Conservation (phyloP, 495 filamentous ascomycete species). For the Acidiella bohemica region DNA sequence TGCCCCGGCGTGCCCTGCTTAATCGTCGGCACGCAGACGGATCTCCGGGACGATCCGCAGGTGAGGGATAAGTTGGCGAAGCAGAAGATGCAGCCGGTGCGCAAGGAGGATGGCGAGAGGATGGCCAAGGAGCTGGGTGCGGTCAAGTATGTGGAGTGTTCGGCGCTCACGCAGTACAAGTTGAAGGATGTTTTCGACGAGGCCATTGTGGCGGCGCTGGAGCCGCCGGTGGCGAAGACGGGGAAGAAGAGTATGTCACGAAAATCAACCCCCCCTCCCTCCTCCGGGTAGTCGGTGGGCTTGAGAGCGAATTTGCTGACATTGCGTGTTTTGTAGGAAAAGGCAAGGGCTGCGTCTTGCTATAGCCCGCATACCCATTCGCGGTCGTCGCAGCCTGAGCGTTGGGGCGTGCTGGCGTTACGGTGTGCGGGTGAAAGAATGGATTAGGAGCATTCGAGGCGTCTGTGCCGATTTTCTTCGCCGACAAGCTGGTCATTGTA, state of each 20-base stretch:
- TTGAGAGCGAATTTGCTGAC: neutral
- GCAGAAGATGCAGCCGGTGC: conserved; percentile 87
- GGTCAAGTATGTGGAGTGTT: conserved; percentile 98
- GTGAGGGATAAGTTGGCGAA: conserved; percentile 85
- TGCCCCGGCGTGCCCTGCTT: conserved; percentile 96
- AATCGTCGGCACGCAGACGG: conserved; percentile 94
- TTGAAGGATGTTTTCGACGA: conserved; percentile 99
- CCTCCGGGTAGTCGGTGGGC: neutral
- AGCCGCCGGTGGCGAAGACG: conserved; percentile 25
- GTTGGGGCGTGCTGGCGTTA: too few relatives aligned
- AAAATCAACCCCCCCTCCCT: too few relatives aligned
- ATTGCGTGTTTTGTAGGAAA: conserved; percentile 13
- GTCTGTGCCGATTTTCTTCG: too few relatives aligned
- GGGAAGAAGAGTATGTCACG: conserved; percentile 11
- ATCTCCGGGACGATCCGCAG: conserved; percentile 80
- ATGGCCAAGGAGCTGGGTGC: conserved; percentile 95
- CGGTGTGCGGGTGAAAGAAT: too few relatives aligned
- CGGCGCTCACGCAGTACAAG: conserved; percentile 93
- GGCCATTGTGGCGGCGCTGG: conserved; percentile 36
- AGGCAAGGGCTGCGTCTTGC: conserved; percentile 19
- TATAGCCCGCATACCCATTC: too few relatives aligned
- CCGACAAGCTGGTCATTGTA: too few relatives aligned
- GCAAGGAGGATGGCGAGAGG: conserved; percentile 79
- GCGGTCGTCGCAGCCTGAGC: too few relatives aligned
- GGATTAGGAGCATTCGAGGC: too few relatives aligned